Conservation (phyloP, 768 basidiomycete genomes). For the Lenzites betulinus region DNA sequence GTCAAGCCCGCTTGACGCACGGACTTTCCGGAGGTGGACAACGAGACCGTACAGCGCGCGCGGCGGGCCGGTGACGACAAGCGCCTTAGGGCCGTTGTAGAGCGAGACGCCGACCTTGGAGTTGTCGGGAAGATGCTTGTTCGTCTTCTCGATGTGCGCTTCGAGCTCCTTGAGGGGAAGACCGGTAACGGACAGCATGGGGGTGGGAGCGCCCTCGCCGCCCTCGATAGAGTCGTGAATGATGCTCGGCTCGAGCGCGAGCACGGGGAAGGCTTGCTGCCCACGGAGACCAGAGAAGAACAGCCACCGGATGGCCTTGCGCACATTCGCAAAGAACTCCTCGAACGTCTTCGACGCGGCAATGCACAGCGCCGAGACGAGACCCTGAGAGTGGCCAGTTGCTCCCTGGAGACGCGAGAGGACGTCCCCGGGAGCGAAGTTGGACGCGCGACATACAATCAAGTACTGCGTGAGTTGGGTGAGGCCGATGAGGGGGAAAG, state of each 20-base stretch:
- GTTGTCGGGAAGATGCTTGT: constrained; percentile 77
- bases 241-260: constrained; percentile 85
- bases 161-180: constrained; percentile 76
- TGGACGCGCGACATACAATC: constrained; percentile 71
- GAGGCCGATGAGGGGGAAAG: constrained; percentile 93
- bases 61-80: constrained; percentile 91
- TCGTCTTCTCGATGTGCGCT: constrained; percentile 82
- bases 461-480: constrained; percentile 96
- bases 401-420: constrained; percentile 76
- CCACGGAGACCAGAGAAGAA: constrained; percentile 94
- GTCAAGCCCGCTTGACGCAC: constrained; percentile 83
- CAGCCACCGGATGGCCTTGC: constrained; percentile 87
- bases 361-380: constrained; percentile 91
- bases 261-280: constrained; percentile 91
- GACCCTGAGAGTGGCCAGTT: constrained; percentile 97
- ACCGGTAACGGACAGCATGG: constrained; percentile 92
- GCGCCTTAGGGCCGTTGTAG: constrained; percentile 87
- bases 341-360: constrained; percentile 77
- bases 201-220: constrained; percentile 89
- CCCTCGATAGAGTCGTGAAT: constrained; percentile 87
- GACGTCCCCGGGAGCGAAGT: constrained; percentile 79
- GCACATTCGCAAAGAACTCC: constrained; percentile 71
- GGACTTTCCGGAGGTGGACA: constrained; percentile 85
- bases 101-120: constrained; percentile 86
- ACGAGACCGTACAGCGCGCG: constrained; percentile 94